A percentile compares a stretch with the other conserved stretches of the same genome.
Evolutionary conservation across 139 green algal species (phyloP).

Genomic region (Microglena sp.): DNA sequence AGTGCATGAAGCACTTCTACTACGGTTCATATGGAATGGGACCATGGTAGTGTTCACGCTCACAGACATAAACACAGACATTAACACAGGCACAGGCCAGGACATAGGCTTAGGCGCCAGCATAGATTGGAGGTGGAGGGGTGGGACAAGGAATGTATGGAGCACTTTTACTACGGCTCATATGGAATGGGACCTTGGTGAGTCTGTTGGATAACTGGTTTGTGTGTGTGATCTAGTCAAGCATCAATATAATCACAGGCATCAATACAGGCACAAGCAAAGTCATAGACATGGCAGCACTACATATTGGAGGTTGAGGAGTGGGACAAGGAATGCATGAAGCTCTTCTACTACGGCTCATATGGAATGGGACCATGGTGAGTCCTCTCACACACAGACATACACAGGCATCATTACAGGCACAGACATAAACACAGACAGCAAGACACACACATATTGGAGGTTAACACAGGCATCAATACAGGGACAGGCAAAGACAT

Average conservation of each 20-base stretch:
- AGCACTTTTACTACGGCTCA: constrained; percentile 35
- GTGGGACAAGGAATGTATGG: constrained; percentile 39
- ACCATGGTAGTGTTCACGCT: not conserved
- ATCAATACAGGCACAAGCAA: not conserved
- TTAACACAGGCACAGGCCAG: not conserved
- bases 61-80: constrained; percentile 5
- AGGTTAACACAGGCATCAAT: too few species aligned
- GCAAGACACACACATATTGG: not conserved
- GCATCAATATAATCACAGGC: too few species aligned
- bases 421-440: not conserved
- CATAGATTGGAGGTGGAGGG: constrained; percentile 53
- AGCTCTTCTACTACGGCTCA: constrained; percentile 7
- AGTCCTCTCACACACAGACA: not conserved
- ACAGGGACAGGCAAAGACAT: too few species aligned
- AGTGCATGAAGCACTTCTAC: constrained; percentile 12
- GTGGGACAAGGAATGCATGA: constrained; percentile 31
- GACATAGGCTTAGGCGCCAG: too few species aligned
- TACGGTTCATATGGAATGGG: constrained; percentile 24
- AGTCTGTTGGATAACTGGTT: not conserved
- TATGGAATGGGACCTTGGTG: constrained; percentile 19
- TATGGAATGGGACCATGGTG: constrained; percentile 26
- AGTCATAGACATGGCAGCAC: not conserved
- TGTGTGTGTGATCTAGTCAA: not conserved
- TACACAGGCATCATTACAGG: not conserved
- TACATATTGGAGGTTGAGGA: constrained; percentile 57